Base-by-base conservation (phyloP, 441 rosid species). In the Macaranga tanarius region DNA sequence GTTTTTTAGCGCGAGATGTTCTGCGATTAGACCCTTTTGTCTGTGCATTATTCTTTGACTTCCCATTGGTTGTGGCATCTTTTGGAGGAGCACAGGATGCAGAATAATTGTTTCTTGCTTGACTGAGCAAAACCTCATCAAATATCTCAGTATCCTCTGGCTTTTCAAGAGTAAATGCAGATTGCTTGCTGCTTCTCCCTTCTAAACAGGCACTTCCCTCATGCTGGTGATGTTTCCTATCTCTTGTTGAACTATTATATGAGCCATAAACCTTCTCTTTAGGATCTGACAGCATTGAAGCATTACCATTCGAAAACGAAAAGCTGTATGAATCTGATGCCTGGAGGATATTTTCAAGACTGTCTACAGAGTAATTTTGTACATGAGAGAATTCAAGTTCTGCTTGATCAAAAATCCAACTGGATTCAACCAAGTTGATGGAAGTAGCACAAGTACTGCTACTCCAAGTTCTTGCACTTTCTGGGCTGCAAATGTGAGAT, bases 101-200 rank as follows among this genome's bases (percentile, higher is more conserved):
- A 12, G 81, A 76, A 10, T 72, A 82, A 31, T 74, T 79, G 12
- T 34, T 56, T 68, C 78, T 76, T 60, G 76, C 77, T 38, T 69
- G 84, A 72, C 89, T 81, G 31, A 94, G 88, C 77, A 90, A 76
- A n/a, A 92, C 80, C 44, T 81, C 84, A 70, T 90, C 97, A 10
- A 84, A 87, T 76, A 86, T 76, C 59, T 82, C 88, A 0, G 85
- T 76, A 2, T 84, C 74, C 69, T 88, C 95, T 4, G 79, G 64
- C 44, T 85, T 83, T 19, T 74, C 77, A 0, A 65, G 62, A 6
- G 85, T 86, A 57, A 84, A 26, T 1, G 97, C 96, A 25, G 86
- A 88, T 28, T 84, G 90, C 82, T 94, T 90, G 70, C 72, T 84
- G 72, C 79, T 84, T 73, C 93, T 78, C 67, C 73, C 79, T 73